phyloP scores from a whole-genome alignment of 1,284 basidiomycete genomes.

The Exsudoporus floridanus region DNA sequence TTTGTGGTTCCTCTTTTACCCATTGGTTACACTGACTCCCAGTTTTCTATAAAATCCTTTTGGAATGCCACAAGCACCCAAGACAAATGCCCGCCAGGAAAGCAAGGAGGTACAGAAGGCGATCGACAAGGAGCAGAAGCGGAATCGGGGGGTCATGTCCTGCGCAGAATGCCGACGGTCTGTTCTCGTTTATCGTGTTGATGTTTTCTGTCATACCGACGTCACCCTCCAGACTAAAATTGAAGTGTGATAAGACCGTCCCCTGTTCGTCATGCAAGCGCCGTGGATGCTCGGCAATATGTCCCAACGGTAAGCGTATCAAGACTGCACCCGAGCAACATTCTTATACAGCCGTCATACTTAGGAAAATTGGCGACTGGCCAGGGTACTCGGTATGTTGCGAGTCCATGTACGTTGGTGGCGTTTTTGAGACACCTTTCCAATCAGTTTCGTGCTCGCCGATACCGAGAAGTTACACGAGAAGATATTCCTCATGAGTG shows the following conservation, averaged over 20 bases:
- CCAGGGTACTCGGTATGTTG: constrained; percentile 64
- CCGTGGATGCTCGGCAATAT: constrained; percentile 71
- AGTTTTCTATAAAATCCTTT: not conserved
- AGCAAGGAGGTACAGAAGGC: constrained; percentile 34
- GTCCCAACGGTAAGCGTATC: constrained; percentile 58
- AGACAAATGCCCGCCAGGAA: constrained; percentile 30
- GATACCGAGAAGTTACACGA: constrained; percentile 73
- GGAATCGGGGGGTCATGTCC: constrained; percentile 65
- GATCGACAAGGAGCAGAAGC: constrained; percentile 55
- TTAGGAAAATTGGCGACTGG: constrained; percentile 60
- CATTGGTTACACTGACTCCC: not conserved
- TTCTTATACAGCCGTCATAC: not conserved
- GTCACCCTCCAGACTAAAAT: constrained; percentile 52
- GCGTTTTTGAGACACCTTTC: not conserved
- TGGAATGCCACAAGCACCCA: constrained; percentile 32
- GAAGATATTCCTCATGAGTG: constrained; percentile 71
- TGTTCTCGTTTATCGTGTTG: constrained; percentile 16
- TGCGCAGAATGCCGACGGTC: constrained; percentile 73
- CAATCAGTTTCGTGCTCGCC: constrained; percentile 66
- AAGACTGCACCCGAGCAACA: not conserved
- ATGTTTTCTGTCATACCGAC: not conserved
- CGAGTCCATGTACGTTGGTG: not conserved
- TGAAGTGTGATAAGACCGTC: constrained; percentile 75
- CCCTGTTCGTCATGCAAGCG: constrained; percentile 75
- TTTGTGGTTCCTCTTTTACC: not conserved